Percentiles rank a stretch among this genome's conserved stretches.
Evolutionary conservation across 1,284 basidiomycete species (phyloP).

Genomic region (Erythrobasidium hasegawianum): DNA sequence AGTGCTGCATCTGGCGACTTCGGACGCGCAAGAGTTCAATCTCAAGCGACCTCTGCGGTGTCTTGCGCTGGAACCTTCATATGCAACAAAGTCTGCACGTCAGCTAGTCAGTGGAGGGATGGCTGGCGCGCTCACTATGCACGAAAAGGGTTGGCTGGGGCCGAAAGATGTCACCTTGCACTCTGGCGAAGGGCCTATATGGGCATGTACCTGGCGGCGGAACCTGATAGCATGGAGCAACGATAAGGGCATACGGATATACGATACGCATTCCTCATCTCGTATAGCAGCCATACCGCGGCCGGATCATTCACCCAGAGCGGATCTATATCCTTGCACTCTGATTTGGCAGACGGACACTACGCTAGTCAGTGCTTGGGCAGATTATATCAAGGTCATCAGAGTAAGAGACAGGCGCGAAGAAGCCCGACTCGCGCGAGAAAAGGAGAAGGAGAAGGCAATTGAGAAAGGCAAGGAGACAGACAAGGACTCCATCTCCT

Average conservation of each 20-base stretch:
- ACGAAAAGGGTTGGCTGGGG: conserved; percentile 95
- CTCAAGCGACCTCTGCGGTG: conserved; percentile 88
- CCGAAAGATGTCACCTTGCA: conserved; percentile 86
- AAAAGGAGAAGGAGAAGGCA: conserved; percentile 21
- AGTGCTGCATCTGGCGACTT: conserved; percentile 74
- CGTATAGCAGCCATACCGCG: conserved; percentile 85
- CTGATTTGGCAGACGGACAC: conserved; percentile 80
- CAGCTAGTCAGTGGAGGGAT: conserved; percentile 90
- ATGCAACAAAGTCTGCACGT: conserved; percentile 73
- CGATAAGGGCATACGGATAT: conserved; percentile 92
- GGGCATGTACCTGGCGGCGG: conserved; percentile 82
- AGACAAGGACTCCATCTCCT: conserved; percentile 11
- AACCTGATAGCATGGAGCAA: conserved; percentile 94
- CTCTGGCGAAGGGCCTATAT: conserved; percentile 88
- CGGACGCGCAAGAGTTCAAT: conserved; percentile 83
- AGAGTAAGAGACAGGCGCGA: conserved; percentile 36
- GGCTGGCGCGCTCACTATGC: conserved; percentile 76
- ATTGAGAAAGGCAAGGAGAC: neutral
- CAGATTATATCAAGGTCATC: conserved; percentile 87
- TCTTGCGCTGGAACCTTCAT: conserved; percentile 85
- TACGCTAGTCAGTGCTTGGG: conserved; percentile 90
- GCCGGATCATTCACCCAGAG: conserved; percentile 72
- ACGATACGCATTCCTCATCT: conserved; percentile 73
- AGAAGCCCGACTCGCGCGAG: conserved; percentile 5
- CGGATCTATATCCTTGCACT: conserved; percentile 88